Conservation (phyloP, 805 yeast genomes). For the Yarrowia keelungensis region DNA sequence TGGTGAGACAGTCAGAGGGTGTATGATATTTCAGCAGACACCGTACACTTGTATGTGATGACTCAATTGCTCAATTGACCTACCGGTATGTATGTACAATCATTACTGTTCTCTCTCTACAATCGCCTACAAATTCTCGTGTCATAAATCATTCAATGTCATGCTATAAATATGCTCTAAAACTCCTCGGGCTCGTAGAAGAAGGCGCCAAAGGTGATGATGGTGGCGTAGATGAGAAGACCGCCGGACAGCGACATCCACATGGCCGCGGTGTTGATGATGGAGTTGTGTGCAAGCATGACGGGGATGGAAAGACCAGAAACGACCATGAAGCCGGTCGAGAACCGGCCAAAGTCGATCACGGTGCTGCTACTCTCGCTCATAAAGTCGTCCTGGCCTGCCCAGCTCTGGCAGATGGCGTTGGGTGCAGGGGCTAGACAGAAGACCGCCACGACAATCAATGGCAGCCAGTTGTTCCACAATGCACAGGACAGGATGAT, state of each 20-base stretch:
- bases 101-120: not conserved
- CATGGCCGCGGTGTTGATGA: slow-evolving; percentile 74
- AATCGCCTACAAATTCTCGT: too few species aligned
- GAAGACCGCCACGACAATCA: slow-evolving; percentile 64
- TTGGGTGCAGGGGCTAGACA: slow-evolving; percentile 77
- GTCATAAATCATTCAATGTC: slow-evolving; percentile 7
- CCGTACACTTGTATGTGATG: too few species aligned
- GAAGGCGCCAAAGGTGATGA: slow-evolving; percentile 79
- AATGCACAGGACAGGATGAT: slow-evolving; percentile 88
- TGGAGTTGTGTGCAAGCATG: slow-evolving; percentile 74
- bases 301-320: slow-evolving; percentile 80
- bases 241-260: slow-evolving; percentile 85
- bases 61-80: not conserved
- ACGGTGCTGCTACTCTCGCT: slow-evolving; percentile 58
- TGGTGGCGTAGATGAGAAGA: slow-evolving; percentile 78
- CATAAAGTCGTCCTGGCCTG: slow-evolving; percentile 65
- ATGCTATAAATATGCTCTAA: slow-evolving; percentile 42
- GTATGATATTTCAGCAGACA: too few species aligned
- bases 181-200: slow-evolving; percentile 64
- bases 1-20: too few species aligned
- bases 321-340: slow-evolving; percentile 76
- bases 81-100: not conserved
- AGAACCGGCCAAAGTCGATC: slow-evolving; percentile 80
- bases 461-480: slow-evolving; percentile 90
- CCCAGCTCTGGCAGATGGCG: slow-evolving; percentile 59